Conservation (phyloP, 116 monocot species). For the Dioscorea cayenensis region DNA sequence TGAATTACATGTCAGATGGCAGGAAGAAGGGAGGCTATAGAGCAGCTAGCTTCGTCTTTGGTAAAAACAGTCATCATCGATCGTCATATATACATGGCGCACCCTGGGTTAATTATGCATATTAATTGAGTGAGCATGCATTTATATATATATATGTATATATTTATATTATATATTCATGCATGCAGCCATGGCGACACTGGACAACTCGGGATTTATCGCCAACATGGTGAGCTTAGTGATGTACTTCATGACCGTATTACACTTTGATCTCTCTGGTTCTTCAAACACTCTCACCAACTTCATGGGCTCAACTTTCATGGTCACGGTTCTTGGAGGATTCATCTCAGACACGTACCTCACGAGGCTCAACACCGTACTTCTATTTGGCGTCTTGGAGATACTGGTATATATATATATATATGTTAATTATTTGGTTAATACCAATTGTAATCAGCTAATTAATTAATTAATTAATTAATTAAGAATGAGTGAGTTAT, state of each 20-base stretch:
- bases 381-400: constrained; percentile 15
- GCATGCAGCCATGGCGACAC: constrained; percentile 10
- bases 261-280: constrained; percentile 21
- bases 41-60: background rate
- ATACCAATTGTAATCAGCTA: background rate
- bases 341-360: constrained; percentile 31
- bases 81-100: background rate
- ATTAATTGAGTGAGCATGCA: no score
- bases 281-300: constrained; percentile 17
- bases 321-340: constrained; percentile 14
- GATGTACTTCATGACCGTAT: constrained; percentile 7
- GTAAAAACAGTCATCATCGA: background rate
- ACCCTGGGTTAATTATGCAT: background rate
- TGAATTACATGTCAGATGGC: background rate
- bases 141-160: background rate
- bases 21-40: background rate
- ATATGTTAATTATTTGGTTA: background rate
- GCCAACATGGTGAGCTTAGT: constrained; percentile 22
- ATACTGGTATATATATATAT: constrained; percentile 7
- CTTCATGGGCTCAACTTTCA: constrained; percentile 17
- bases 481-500: background rate
- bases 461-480: background rate
- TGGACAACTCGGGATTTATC: constrained; percentile 18
- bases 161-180: background rate
- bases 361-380: constrained; percentile 24